phyloP scores from a whole-genome alignment of 2,329 filamentous ascomycete species.

The Raffaelea ambrosiae region DNA sequence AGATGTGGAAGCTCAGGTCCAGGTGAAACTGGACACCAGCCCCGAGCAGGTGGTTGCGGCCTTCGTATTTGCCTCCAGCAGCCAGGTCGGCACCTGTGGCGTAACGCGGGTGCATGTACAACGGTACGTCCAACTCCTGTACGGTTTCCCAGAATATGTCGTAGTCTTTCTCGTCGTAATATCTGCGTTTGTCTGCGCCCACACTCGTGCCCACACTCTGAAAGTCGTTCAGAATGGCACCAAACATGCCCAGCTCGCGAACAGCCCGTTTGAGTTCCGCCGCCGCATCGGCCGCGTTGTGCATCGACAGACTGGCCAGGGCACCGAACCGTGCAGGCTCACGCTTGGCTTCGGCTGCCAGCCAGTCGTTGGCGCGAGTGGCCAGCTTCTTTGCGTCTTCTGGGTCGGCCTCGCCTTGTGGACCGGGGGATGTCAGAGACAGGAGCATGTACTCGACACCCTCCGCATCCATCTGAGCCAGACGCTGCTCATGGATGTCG shows the following conservation, averaged over 20 bases:
- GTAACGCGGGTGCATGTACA: constrained; percentile 26
- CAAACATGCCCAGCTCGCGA: constrained; percentile 22
- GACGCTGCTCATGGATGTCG: constrained; percentile 21
- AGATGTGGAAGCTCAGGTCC: constrained; percentile 35
- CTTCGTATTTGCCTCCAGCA: constrained; percentile 17
- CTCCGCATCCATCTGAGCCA: constrained; percentile 23
- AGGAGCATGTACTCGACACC: constrained; percentile 29
- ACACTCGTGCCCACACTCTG: constrained; percentile 15
- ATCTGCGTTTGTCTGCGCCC: constrained; percentile 15
- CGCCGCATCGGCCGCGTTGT: constrained; percentile 19
- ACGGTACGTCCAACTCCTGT: constrained; percentile 22
- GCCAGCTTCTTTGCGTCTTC: constrained; percentile 18
- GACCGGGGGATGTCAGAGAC: constrained; percentile 23
- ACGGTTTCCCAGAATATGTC: constrained; percentile 22
- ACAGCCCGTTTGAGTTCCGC: constrained; percentile 22
- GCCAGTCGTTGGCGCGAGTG: constrained; percentile 22
- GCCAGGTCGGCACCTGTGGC: constrained; percentile 19
- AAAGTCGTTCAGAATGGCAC: constrained; percentile 25
- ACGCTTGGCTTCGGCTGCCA: constrained; percentile 17
- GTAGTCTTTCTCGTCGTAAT: constrained; percentile 22
- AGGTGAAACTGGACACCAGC: constrained; percentile 30
- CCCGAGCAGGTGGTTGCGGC: constrained; percentile 23
- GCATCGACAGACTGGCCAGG: constrained; percentile 24
- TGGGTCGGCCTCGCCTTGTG: constrained; percentile 20
- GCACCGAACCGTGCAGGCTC: constrained; percentile 22